Conservation (phyloP, 2,329 filamentous ascomycete species). For the Neoarthrinium moseri region DNA sequence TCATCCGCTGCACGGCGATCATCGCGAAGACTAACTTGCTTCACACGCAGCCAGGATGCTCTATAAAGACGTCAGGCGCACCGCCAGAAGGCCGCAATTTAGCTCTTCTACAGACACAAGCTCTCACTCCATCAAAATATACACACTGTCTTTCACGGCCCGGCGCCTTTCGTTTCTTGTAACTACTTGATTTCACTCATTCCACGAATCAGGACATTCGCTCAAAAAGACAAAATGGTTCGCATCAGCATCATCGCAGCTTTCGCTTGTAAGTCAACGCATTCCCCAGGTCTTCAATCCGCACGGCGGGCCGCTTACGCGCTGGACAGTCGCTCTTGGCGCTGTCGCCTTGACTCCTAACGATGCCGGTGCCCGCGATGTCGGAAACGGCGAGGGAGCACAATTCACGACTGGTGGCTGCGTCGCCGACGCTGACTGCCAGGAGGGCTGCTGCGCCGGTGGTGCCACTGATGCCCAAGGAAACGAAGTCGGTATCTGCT, state of each 20-base stretch:
- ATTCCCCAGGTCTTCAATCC: not conserved
- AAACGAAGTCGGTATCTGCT: constrained; percentile 31
- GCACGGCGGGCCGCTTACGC: not conserved
- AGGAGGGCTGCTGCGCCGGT: constrained; percentile 26
- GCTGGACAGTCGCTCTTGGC: constrained; percentile 1
- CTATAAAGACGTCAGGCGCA: not conserved
- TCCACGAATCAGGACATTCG: constrained; percentile 1
- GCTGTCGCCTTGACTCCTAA: constrained; percentile 7
- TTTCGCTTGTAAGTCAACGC: constrained; percentile 5
- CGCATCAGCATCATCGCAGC: constrained; percentile 8
- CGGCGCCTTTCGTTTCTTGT: constrained; percentile 7
- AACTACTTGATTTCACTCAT: constrained; percentile 1
- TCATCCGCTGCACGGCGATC: not conserved
- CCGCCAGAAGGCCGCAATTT: not conserved
- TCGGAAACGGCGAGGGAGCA: constrained; percentile 14
- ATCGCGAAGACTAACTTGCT: not conserved
- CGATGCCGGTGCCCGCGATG: constrained; percentile 4
- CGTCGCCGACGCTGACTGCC: constrained; percentile 31
- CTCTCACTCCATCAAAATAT: not conserved
- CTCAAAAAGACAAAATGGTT: constrained; percentile 8
- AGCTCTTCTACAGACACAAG: not conserved
- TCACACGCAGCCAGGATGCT: not conserved
- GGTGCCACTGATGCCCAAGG: constrained; percentile 18
- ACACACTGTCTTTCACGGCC: constrained; percentile 3
- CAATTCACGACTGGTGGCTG: constrained; percentile 39